Evolutionary conservation across 176 grass and related monocot genomes (phyloP), one percentile per base, ranked within the genome.

Genomic region (Carex kokanica): DNA sequence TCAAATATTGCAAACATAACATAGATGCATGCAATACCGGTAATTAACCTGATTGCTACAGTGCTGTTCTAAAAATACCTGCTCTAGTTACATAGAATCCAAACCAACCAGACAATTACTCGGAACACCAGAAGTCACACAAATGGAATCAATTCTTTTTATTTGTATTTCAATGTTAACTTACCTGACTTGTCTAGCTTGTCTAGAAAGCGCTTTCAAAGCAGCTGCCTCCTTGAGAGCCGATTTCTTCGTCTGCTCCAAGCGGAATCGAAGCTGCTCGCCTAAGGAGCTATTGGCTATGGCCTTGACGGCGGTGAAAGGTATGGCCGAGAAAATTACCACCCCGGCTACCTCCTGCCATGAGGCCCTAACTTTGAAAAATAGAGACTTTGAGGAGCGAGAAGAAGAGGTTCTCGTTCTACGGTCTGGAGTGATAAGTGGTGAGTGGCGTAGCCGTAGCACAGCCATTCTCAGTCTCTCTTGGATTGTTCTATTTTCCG

Each of bases 251-350:
- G 88, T 88, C 20, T 29, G 74, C 34, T 92, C 80, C 85, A 98
- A 86, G 64, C 85, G 83, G 64, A 74, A 86, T 2, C 87, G 90
- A 43, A 94, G 90, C 47, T n/a, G 84, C 16, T 88, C 95, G 18
- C 95, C 92, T 25, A 98, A 84, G 14, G 92, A 90, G 81, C 92
- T 94, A 72, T 85, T 91, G 47, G 90, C 95, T 24, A 98, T 43
- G 66, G 92, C 92, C 92, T 97, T 97, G 79, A 97, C 94, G 20
- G 90, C 90, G 2, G 92, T 91, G 87, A 97, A 97, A 69, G 95
- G 92, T 72, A 98, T 73, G 64, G 95, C 95, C 4, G 95, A 94
- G 85, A 94, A 98, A 64, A 94, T 85, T 18, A 98, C 59, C 58
- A 98, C 95, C 13, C 95, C 95, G 7, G 90, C 92, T 15, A 98